Evolutionary conservation across 306 rosid species (phyloP), one percentile per base, ranked within the genome.

Genomic region (Gastrolobium villosum): DNA sequence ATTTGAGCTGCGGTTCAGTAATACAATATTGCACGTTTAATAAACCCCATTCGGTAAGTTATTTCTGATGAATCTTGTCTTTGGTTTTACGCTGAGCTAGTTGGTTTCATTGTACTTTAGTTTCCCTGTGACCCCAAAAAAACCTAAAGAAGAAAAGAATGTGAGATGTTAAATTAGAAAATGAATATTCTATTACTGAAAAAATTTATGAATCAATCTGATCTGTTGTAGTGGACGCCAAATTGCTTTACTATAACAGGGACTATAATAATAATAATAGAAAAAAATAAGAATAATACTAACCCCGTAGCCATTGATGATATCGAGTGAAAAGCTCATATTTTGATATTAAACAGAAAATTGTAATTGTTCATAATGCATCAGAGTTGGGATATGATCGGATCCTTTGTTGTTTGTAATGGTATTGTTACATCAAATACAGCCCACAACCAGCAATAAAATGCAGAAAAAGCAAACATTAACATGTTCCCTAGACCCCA

Each of bases 11-110:
- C 26, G 26, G 26, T 20, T 20, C 26, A 20, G 26, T 20, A 20
- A 20, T 20, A 20, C 76, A 95, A 92, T 63, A 87, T 95, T 65
- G 92, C 99, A 54, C 99, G 98, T 64, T 20, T 95, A 55, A 95
- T 95, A 48, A 95, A 95, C 76, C 26, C 26, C 99, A 95, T 83
- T 95, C 96, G 63, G 99, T 95, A 85, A 87, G 97, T 85, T 73
- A 52, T 65, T 68, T 53, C 53, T 41, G 7, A 26, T 53, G 35
- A 77, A 54, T 65, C 26, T 20, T 20, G 26, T 20, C 26, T 20
- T 20, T 20, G 26, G 26, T 20, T 20, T 20, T 20, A 0, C 26
- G 1, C 26, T 20, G 26, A 20, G 26, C 26, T 20, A 20, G 26
- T 20, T 20, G 26, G 26, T 20, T 20, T 20, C 26, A 0, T 20